These are phyloP conservation scores for Penicillium hordei DNA, from an alignment of 2,329 filamentous ascomycete genomes.

Conservation along the genomic window DNA sequence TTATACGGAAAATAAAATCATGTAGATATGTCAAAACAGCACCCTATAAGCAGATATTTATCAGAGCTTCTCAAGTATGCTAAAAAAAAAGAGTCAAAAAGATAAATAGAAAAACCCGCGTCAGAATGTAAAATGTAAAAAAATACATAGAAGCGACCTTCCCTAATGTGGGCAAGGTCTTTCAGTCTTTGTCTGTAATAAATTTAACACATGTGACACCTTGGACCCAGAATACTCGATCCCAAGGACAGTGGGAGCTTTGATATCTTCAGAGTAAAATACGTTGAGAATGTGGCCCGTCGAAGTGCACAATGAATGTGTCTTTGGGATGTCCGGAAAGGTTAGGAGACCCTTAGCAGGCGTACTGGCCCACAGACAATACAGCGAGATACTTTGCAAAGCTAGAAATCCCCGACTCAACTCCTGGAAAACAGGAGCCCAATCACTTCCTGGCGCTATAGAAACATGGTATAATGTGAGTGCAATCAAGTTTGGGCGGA, in stretches of 20 bases:
- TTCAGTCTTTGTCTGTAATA: conserved; percentile 15
- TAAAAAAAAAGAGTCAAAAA: not conserved
- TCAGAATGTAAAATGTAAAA: not conserved
- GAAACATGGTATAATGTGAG: conserved; percentile 24
- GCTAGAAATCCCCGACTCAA: conserved; percentile 11
- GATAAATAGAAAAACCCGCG: too few relatives aligned
- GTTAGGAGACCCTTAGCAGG: conserved; percentile 19
- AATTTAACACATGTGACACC: conserved; percentile 17
- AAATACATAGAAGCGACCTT: too few relatives aligned
- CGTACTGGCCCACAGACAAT: conserved; percentile 22
- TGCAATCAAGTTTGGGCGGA: conserved; percentile 12
- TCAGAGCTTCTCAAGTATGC: too few relatives aligned
- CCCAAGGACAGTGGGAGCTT: conserved; percentile 17
- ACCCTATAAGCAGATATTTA: not conserved
- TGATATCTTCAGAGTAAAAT: conserved; percentile 20
- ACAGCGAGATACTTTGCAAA: conserved; percentile 21
- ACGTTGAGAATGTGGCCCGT: conserved; percentile 13
- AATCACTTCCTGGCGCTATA: conserved; percentile 16
- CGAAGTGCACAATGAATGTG: not conserved
- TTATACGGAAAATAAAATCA: too few relatives aligned
- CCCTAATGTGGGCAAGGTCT: not conserved
- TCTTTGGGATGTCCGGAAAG: conserved; percentile 22
- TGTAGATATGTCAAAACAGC: not conserved
- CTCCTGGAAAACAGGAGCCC: conserved; percentile 15
- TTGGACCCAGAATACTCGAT: conserved; percentile 25